Base-by-base conservation (phyloP, 495 filamentous ascomycete genomes). In the Hyaloscypha finlandica region DNA sequence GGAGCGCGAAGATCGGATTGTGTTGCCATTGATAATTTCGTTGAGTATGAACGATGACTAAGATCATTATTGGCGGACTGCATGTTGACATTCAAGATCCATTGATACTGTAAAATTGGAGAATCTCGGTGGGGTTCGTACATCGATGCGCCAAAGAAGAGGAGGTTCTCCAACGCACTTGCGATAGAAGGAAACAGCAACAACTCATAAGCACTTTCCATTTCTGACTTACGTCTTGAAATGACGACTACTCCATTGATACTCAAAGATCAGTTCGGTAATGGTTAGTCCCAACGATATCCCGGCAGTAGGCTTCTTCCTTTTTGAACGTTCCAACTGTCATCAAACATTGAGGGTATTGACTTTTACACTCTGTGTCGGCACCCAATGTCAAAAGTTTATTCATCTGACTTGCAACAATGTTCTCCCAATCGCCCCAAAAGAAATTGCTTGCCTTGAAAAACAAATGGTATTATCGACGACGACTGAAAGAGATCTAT, bases 401-500 rank as follows among this genome's bases (percentile, higher is more conserved):
- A 25, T 25, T 25, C 25, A 25, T 25, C 25, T 25, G 25, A 25
- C 25, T 25, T 25, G 25, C 25, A 25, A 25, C 25, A 25, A 25
- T 25, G 25, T 25, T 25, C 25, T 25, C 25, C 25, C 25, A 25
- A 37, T 33, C 11, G 12, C 31, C 35, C 25, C 4, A 51, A 59
- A 37, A 5, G 25, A 31, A 6, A 8, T 19, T 51, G 20, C 16
- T 48, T 54, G 51, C 29, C 37, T 60, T 25, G 45, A 52, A 61
- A 64, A 19, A 59, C 60, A 2, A 67, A 37, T 73, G 71, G 71
- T 73, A 73, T 73, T 70, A 67, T 67, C 30, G 62, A 67, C 51
- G 53, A 22, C 51, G 33, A 31, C 51, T 35, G 19, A 64, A 69
- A 63, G 69, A 71, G 35, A 74, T 74, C 71, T 74, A 74, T 67